These are phyloP conservation scores for Globisporangium recalcitrans DNA, from an alignment of 352 stramenopile genomes.

Conservation along the genomic window DNA sequence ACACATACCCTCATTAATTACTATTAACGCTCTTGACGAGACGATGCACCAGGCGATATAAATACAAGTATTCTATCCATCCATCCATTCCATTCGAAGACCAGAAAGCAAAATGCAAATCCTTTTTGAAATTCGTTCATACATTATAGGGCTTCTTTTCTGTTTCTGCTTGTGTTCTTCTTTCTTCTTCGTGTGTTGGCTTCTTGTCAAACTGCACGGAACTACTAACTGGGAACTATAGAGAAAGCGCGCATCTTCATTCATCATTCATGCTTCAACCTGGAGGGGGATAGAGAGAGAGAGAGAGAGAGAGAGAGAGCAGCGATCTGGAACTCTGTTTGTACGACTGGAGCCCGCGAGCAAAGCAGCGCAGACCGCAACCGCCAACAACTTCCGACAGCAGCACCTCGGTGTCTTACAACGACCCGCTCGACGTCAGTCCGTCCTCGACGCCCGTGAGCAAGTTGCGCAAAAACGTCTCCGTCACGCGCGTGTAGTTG, in stretches of 20 bases:
- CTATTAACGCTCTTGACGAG: slow-evolving; percentile 6
- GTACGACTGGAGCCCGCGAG: neutral
- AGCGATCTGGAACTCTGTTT: no score
- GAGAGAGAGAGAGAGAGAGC: no score
- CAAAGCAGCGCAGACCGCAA: neutral
- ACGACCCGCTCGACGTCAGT: slow-evolving; percentile 44
- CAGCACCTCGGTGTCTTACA: slow-evolving; percentile 1
- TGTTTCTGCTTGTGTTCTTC: neutral
- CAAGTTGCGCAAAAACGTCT: slow-evolving; percentile 89
- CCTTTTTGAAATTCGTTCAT: slow-evolving; percentile 10
- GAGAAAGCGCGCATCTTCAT: slow-evolving; percentile 4
- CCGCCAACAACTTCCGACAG: neutral
- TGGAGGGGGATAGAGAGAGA: neutral
- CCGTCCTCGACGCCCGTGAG: slow-evolving; percentile 89
- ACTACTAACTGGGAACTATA: slow-evolving; percentile 8
- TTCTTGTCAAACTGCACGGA: neutral
- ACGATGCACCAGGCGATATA: slow-evolving; percentile 1
- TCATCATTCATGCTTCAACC: neutral
- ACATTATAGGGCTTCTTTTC: slow-evolving; percentile 11
- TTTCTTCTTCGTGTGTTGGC: neutral
- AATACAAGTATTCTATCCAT: slow-evolving; percentile 12
- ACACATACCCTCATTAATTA: neutral
- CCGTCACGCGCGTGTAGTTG: slow-evolving; percentile 93
- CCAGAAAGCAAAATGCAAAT: no score
- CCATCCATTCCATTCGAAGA: neutral